phyloP scores from a whole-genome alignment of 2,329 filamentous ascomycete species.

The Cytospora chrysosperma region DNA sequence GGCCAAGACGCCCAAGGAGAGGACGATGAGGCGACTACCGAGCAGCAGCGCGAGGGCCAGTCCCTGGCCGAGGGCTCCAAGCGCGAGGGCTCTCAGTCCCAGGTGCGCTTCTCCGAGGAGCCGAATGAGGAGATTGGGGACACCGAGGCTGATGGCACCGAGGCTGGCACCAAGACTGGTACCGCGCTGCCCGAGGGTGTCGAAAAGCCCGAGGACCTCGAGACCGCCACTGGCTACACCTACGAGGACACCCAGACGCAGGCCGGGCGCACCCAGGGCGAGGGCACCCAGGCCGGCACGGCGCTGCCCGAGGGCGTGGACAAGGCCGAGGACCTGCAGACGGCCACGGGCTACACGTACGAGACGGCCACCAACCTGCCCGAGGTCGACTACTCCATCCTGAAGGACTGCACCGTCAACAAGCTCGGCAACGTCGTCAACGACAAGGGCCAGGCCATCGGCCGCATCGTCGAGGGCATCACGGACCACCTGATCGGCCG shows the following conservation, averaged over 20 bases:
- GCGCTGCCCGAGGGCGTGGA: conserved; percentile 19
- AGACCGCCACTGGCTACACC: background rate
- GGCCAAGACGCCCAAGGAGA: background rate
- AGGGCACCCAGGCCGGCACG: conserved; percentile 21
- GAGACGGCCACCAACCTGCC: background rate
- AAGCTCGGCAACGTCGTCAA: conserved; percentile 59
- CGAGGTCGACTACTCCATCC: conserved; percentile 45
- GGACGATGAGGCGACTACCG: background rate
- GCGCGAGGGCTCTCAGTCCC: too few relatives aligned
- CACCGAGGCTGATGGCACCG: background rate
- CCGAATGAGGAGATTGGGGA: background rate
- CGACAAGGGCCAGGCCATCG: conserved; percentile 54
- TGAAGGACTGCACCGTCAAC: conserved; percentile 57
- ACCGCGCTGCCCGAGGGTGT: conserved; percentile 8
- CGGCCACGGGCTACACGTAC: conserved; percentile 2
- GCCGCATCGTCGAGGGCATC: conserved; percentile 63
- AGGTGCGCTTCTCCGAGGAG: background rate
- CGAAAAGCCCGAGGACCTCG: conserved; percentile 16
- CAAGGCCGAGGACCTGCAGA: conserved; percentile 3
- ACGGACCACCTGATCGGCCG: conserved; percentile 62
- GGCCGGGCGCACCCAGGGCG: conserved; percentile 3
- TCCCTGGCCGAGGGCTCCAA: too few relatives aligned
- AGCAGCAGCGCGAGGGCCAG: background rate
- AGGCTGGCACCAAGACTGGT: background rate
- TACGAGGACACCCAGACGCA: conserved; percentile 2